These are phyloP conservation scores for Blastocladiella britannica DNA, from an alignment of 192 early-diverging fungal species.

Conservation along the genomic window DNA sequence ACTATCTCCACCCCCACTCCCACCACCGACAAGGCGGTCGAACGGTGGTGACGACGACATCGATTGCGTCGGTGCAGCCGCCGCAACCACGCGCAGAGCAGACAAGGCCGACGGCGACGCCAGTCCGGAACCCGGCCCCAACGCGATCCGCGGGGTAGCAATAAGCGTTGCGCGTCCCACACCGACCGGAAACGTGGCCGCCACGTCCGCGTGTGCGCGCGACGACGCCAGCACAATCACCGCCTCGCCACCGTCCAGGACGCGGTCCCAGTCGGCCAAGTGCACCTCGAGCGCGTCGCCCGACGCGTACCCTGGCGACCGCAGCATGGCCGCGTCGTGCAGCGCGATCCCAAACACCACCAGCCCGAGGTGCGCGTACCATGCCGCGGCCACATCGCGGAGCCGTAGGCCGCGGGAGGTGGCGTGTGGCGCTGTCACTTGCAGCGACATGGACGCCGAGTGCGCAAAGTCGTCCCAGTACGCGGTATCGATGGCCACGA, in stretches of 20 bases:
- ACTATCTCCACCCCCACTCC: too few species aligned
- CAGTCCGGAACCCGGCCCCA: too few species aligned
- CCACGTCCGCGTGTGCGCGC: neutral
- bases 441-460: neutral
- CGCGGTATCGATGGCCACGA: too few species aligned
- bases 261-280: neutral
- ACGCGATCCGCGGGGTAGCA: too few species aligned
- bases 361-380: neutral
- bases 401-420: neutral
- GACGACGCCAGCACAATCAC: neutral
- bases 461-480: neutral
- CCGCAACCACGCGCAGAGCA: too few species aligned
- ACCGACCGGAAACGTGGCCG: too few species aligned
- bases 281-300: neutral
- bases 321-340: too few species aligned
- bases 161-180: too few species aligned
- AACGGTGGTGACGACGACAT: too few species aligned
- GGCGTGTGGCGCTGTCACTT: neutral
- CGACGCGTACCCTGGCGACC: neutral
- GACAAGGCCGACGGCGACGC: too few species aligned
- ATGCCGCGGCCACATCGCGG: neutral
- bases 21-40: too few species aligned
- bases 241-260: neutral
- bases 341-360: neutral
- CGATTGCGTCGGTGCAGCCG: too few species aligned